These are phyloP conservation scores for Cicer arietinum DNA, from an alignment of 306 rosid genomes.

Conservation along the genomic window DNA sequence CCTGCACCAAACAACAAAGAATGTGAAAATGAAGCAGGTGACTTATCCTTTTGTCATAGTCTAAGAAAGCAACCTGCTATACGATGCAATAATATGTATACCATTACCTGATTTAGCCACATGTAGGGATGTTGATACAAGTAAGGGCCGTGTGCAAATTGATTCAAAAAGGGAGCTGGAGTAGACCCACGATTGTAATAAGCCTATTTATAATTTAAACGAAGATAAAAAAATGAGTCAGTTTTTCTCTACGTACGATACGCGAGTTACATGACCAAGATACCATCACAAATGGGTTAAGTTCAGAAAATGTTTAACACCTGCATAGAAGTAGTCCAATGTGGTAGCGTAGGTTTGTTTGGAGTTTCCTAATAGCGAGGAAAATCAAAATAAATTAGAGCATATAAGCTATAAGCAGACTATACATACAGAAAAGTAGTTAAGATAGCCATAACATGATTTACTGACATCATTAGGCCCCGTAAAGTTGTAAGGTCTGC, in stretches of 20 bases:
- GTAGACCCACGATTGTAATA: slow-evolving; percentile 36
- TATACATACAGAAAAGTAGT: slow-evolving; percentile 33
- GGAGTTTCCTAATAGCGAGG: slow-evolving; percentile 36
- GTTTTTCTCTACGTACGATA: slow-evolving; percentile 9
- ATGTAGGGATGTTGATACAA: slow-evolving; percentile 24
- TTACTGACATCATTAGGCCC: slow-evolving; percentile 50
- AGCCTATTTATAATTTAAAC: slow-evolving; percentile 44
- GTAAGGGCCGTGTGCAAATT: slow-evolving; percentile 41
- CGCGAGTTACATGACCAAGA: slow-evolving; percentile 8
- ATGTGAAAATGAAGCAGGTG: slow-evolving; percentile 26
- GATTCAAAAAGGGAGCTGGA: slow-evolving; percentile 33
- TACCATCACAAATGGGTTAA: slow-evolving; percentile 25
- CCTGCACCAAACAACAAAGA: slow-evolving; percentile 42
- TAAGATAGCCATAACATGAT: slow-evolving; percentile 37
- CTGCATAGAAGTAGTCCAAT: slow-evolving; percentile 49
- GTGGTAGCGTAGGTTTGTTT: slow-evolving; percentile 28
- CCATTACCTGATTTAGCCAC: slow-evolving; percentile 51
- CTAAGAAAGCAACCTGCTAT: slow-evolving; percentile 32
- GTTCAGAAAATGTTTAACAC: slow-evolving; percentile 35
- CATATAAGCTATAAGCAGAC: background rate
- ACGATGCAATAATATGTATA: slow-evolving; percentile 24
- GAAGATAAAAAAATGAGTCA: slow-evolving; percentile 10
- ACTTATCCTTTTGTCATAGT: slow-evolving; percentile 30
- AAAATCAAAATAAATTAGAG: background rate
- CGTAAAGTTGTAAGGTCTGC: slow-evolving; percentile 37